These are phyloP conservation scores for Aspergillus texensis DNA, from an alignment of 2,329 filamentous ascomycete genomes.

Conservation along the genomic window DNA sequence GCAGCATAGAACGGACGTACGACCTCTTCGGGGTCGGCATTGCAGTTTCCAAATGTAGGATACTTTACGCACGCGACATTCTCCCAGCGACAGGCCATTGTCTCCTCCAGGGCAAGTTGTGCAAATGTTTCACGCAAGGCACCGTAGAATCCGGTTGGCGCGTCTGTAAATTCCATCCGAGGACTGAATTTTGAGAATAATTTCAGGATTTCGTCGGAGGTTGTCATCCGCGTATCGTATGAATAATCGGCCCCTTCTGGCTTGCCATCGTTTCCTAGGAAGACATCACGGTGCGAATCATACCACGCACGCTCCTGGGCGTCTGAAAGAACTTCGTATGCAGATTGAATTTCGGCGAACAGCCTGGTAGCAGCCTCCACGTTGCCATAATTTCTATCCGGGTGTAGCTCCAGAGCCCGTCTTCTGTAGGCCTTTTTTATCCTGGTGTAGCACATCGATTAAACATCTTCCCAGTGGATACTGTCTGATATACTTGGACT, in stretches of 20 bases:
- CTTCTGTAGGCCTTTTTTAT: slow-evolving; percentile 91
- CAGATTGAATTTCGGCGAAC: slow-evolving; percentile 90
- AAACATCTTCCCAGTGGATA: not conserved
- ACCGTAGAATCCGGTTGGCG: slow-evolving; percentile 81
- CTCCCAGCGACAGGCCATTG: slow-evolving; percentile 71
- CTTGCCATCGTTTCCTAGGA: slow-evolving; percentile 66
- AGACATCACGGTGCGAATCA: slow-evolving; percentile 86
- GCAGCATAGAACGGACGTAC: slow-evolving; percentile 78
- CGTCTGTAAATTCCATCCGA: slow-evolving; percentile 77
- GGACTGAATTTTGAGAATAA: slow-evolving; percentile 81
- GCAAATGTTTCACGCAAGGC: slow-evolving; percentile 77
- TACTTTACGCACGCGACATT: slow-evolving; percentile 65
- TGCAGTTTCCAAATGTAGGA: slow-evolving; percentile 78
- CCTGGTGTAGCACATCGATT: slow-evolving; percentile 44
- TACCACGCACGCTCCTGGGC: slow-evolving; percentile 97
- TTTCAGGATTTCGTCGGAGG: slow-evolving; percentile 74
- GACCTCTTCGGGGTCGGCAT: slow-evolving; percentile 73
- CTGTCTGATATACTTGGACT: slow-evolving; percentile 27
- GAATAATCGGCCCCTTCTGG: slow-evolving; percentile 58
- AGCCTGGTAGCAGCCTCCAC: slow-evolving; percentile 78
- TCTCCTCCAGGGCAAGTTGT: slow-evolving; percentile 78
- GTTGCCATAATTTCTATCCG: slow-evolving; percentile 88
- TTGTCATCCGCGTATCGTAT: slow-evolving; percentile 73
- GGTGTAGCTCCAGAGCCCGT: slow-evolving; percentile 91
- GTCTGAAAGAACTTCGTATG: slow-evolving; percentile 95